Evolutionary conservation across 352 stramenopile species (phyloP).

Genomic region (Pythium myriotylum): DNA sequence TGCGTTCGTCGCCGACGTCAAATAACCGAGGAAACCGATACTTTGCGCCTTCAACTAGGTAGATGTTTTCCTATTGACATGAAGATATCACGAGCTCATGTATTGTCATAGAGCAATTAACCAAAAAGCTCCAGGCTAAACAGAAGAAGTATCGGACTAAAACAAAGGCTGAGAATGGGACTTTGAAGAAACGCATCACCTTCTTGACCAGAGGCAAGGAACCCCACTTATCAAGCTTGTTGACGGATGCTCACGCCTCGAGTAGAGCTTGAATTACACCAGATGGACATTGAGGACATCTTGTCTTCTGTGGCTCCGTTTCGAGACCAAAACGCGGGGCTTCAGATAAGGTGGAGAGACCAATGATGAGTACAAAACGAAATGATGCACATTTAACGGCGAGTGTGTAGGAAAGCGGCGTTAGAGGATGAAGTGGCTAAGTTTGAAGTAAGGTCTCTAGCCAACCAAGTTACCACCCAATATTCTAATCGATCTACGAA

Average conservation of each 20-base stretch:
- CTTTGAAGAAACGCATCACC: slow-evolving; percentile 27
- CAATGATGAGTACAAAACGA: no score
- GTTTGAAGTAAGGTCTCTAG: slow-evolving; percentile 8
- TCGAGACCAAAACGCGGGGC: slow-evolving; percentile 5
- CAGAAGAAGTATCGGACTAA: slow-evolving; percentile 34
- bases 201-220: slow-evolving; percentile 24
- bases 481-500: neutral
- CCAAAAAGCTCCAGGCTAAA: slow-evolving; percentile 30
- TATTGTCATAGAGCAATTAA: slow-evolving; percentile 13
- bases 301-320: slow-evolving; percentile 24
- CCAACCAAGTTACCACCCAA: neutral
- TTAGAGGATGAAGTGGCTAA: slow-evolving; percentile 11
- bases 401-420: neutral
- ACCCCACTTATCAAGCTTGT: neutral
- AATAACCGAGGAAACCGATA: neutral
- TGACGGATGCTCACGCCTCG: neutral
- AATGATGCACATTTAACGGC: neutral
- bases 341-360: slow-evolving; percentile 11
- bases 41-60: neutral
- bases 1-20: neutral
- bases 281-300: slow-evolving; percentile 27
- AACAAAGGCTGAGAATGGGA: slow-evolving; percentile 26
- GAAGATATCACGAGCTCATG: neutral
- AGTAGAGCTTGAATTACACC: slow-evolving; percentile 22
- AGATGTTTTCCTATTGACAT: neutral